Evolutionary conservation across 2,329 filamentous ascomycete genomes (phyloP).

Genomic region (Furcasterigmium sp.): DNA sequence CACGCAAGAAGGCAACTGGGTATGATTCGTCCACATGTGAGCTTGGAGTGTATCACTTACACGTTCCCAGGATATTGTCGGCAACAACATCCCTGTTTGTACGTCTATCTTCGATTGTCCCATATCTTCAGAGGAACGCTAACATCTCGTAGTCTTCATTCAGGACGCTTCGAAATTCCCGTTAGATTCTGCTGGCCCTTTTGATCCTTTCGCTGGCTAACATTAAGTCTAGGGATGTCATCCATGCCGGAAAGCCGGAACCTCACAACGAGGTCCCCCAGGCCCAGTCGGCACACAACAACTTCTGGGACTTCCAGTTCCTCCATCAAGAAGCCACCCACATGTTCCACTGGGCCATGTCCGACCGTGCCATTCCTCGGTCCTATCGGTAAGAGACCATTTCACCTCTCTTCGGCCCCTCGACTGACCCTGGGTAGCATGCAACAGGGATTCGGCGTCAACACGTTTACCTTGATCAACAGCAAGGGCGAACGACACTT

Average conservation of each 20-base stretch:
- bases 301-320: conserved; percentile 71
- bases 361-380: conserved; percentile 66
- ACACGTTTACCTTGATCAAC: conserved; percentile 68
- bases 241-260: conserved; percentile 56
- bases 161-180: conserved; percentile 73
- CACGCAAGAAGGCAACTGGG: conserved; percentile 70
- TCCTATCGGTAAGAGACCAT: too few relatives aligned
- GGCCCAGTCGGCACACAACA: conserved; percentile 66
- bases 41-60: too few relatives aligned
- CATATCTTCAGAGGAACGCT: neutral
- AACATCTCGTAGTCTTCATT: conserved; percentile 57
- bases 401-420: too few relatives aligned
- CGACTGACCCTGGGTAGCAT: too few relatives aligned
- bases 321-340: conserved; percentile 68
- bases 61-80: conserved; percentile 50
- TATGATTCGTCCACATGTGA: neutral
- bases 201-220: too few relatives aligned
- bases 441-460: conserved; percentile 85
- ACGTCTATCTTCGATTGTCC: neutral
- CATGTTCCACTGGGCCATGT: conserved; percentile 78
- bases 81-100: conserved; percentile 55
- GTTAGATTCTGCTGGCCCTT: conserved; percentile 28
- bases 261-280: conserved; percentile 68
- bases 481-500: conserved; percentile 64
- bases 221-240: neutral